Base-by-base conservation (phyloP, 2,329 filamentous ascomycete genomes). In the Cryphonectria parasitica region DNA sequence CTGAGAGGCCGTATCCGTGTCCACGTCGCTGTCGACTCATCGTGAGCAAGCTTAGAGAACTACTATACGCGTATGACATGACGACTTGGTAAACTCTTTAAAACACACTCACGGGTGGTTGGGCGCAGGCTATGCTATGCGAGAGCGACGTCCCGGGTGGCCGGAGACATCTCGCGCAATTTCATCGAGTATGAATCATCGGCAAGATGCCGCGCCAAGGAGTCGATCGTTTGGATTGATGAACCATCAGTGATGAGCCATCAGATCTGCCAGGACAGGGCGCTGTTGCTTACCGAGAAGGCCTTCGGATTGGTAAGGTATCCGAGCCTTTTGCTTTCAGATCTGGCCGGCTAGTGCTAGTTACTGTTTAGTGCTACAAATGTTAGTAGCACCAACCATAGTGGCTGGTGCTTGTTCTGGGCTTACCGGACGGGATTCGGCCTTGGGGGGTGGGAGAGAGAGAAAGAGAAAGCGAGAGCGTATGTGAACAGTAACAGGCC, bases 241-340 rank as follows among this genome's bases (percentile, higher is more conserved):
- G 58, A 39, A 34, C 58, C 31, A 22, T 45, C 45, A 10, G 10
- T 34, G 63, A 64, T 52, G 28, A 64, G 28, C 41, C 43, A 31
- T 41, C 25, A 61, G 41, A 54, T 64, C 49, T 49, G 36, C 19
- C 28, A n/a, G n/a, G 52, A 39, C 8, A 39, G 19, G 43, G 39
- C 31, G 15, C n/a, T 22, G 19, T 10, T 63, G 66, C 41, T 64
- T n/a, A 63, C 61, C 45, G 68, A 62, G 41, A 56, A 6, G 56
- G 52, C 43, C 28, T 31, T 54, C 60, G 64, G 68, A 69, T 69
- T 66, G 63, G 67, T 69, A 65, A 65, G 67, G 19, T 66, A 45
- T 15, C 52, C 41, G 67, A 65, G 63, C 45, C 19, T 17, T 15
- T 28, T 22, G 19, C 39, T 41, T 39, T 60, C 31, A 60, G 58